phyloP scores from a whole-genome alignment of 371 early-diverging fungal species.

The Syncephalis plumigaleata region DNA sequence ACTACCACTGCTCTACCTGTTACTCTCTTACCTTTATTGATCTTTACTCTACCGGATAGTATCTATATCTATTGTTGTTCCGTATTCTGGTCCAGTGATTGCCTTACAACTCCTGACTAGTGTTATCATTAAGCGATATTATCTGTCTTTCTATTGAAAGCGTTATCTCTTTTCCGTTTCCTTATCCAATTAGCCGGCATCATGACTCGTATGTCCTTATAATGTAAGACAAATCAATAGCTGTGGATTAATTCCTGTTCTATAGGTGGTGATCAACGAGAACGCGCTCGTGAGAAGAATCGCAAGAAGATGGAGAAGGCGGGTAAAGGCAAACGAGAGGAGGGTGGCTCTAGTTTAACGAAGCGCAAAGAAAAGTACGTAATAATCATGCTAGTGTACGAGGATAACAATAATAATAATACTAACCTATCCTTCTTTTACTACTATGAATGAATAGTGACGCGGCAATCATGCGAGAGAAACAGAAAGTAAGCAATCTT shows the following conservation, averaged over 20 bases:
- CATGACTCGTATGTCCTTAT: too few species aligned
- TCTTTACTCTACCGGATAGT: too few species aligned
- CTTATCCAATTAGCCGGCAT: too few species aligned
- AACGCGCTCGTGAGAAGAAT: slow-evolving; percentile 31
- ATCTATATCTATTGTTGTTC: too few species aligned
- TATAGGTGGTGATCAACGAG: slow-evolving; percentile 32
- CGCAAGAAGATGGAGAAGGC: slow-evolving; percentile 23
- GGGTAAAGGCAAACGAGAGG: slow-evolving; percentile 17
- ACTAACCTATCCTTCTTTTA: not conserved
- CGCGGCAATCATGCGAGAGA: slow-evolving; percentile 36
- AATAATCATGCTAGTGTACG: not conserved
- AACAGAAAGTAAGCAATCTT: slow-evolving; percentile 21
- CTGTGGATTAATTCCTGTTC: not conserved
- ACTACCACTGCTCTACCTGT: too few species aligned
- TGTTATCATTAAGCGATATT: too few species aligned
- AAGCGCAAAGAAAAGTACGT: slow-evolving; percentile 31
- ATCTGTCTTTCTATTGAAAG: too few species aligned
- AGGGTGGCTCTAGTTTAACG: slow-evolving; percentile 18
- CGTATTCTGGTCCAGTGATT: too few species aligned
- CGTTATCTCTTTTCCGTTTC: too few species aligned
- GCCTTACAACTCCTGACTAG: too few species aligned
- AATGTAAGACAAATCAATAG: too few species aligned
- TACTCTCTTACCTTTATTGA: too few species aligned
- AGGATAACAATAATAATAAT: not conserved
- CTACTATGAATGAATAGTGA: slow-evolving; percentile 14